phyloP scores from a whole-genome alignment of 306 rosid species.

The Arachis hypogaea region DNA sequence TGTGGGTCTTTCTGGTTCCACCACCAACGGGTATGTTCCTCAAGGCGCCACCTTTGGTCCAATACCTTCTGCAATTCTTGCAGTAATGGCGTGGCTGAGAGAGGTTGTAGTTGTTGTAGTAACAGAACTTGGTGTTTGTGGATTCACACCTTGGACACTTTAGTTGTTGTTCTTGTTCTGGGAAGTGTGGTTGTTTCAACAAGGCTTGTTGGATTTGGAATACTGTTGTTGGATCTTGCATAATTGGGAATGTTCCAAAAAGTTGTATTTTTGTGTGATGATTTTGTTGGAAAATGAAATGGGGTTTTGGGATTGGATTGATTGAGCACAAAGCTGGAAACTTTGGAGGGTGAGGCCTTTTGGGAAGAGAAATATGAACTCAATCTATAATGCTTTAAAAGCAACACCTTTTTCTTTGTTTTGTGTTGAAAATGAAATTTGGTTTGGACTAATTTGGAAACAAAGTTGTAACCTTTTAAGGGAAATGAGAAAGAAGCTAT shows the following conservation, averaged over 20 bases:
- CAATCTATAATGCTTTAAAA: not conserved
- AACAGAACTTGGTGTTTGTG: conserved; percentile 84
- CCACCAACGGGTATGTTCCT: conserved; percentile 92
- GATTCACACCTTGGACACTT: conserved; percentile 92
- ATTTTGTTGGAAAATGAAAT: too few species aligned
- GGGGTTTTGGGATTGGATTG: too few species aligned
- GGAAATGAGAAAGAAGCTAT: not conserved
- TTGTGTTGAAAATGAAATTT: not conserved
- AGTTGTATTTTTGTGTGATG: too few species aligned
- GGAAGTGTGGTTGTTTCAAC: conserved; percentile 57
- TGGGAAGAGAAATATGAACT: too few species aligned
- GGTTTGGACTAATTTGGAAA: conserved; percentile 22
- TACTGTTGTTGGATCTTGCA: conserved; percentile 61
- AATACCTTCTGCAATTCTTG: conserved; percentile 86
- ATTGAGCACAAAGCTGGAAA: too few species aligned
- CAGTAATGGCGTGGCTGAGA: conserved; percentile 93
- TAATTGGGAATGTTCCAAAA: not conserved
- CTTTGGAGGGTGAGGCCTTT: too few species aligned
- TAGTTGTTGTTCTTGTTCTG: conserved; percentile 79
- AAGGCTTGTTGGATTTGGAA: conserved; percentile 47
- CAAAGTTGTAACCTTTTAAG: conserved; percentile 26
- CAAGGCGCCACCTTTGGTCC: conserved; percentile 93
- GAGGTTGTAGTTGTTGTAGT: conserved; percentile 96
- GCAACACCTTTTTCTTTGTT: not conserved
- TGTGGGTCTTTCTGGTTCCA: conserved; percentile 73